phyloP scores from a whole-genome alignment of 164 flowering plant genomes.

The Dillenia suffruticosa region DNA sequence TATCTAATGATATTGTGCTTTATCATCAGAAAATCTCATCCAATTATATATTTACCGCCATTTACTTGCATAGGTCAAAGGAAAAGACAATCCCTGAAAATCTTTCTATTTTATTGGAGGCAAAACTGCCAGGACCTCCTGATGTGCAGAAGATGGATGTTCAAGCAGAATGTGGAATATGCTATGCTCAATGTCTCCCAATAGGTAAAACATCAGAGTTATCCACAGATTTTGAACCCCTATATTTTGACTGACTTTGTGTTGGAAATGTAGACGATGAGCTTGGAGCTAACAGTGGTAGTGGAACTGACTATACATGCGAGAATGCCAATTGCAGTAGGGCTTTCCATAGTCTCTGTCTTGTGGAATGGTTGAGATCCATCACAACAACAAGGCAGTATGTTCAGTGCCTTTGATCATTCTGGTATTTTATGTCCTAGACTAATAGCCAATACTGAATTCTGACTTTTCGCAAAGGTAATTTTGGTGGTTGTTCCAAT shows the following conservation, averaged over 20 bases:
- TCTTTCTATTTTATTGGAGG: constrained; percentile 46
- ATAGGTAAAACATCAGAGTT: constrained; percentile 32
- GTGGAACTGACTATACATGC: constrained; percentile 64
- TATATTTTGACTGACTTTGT: neutral
- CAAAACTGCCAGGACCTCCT: constrained; percentile 47
- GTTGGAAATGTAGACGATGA: constrained; percentile 51
- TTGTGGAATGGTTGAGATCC: constrained; percentile 80
- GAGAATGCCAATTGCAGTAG: constrained; percentile 64
- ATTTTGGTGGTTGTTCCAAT: too few species aligned
- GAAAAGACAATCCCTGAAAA: constrained; percentile 53
- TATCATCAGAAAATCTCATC: too few species aligned
- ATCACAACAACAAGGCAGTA: constrained; percentile 89
- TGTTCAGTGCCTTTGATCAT: constrained; percentile 14
- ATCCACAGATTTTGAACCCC: neutral
- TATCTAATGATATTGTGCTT: too few species aligned
- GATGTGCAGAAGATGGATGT: constrained; percentile 28
- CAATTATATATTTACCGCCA: too few species aligned
- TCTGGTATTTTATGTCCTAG: too few species aligned
- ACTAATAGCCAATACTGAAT: too few species aligned
- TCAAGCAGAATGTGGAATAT: constrained; percentile 82
- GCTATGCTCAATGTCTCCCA: constrained; percentile 81
- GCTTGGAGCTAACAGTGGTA: constrained; percentile 69
- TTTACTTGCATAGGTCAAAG: constrained; percentile 34
- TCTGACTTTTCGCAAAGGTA: too few species aligned
- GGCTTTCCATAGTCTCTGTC: constrained; percentile 75